Base-by-base conservation (phyloP, 2,329 filamentous ascomycete species). In the Fusarium udum region DNA sequence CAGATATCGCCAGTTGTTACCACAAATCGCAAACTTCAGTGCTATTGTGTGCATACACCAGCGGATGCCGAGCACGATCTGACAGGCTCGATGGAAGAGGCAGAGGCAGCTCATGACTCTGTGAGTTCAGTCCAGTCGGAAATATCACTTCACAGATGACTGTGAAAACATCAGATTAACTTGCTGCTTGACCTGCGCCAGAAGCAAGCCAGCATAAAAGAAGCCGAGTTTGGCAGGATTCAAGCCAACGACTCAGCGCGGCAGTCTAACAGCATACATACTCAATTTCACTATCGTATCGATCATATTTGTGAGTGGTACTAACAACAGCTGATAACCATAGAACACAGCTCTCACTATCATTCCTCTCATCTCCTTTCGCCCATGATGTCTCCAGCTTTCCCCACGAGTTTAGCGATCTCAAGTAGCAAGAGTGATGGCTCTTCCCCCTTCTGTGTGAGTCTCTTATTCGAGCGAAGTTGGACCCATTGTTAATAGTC, bases 281-380 rank as follows among this genome's bases (percentile, higher is more conserved):
- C 43, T 46, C 18, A 46, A 28, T 45, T 26, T 28, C 16, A 46
- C 12, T 28, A 28, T 20, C 5, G 4, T 14, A 0, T 14, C 24
- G 14, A 28, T 20, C 0, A 26, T 14, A 26, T 45, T 26, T 4
- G 7, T 20, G 20, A 26, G 15, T 43, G 14, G 9, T 6, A 42
- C 4, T 10, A 2, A 0, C 14, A 43, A 43, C 10, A 0, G 4
- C 4, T 43, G 11, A 6, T 12, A 1, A 5, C 10, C 10, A 43
- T 18, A 0, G 18, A 45, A 5, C 24, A 7, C 16, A 45, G 24
- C 24, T 26, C 4, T 24, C 16, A 4, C 4, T 26, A 4, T 45
- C 24, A 10, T 45, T 20, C 7, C 13, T 48, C 26, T 28, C 9
- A 3, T 31, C 28, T n/a, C 20, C 13, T 7, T 31, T 18, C 1